Base-by-base conservation (phyloP, 768 basidiomycete genomes). In the Suillus brevipes region DNA sequence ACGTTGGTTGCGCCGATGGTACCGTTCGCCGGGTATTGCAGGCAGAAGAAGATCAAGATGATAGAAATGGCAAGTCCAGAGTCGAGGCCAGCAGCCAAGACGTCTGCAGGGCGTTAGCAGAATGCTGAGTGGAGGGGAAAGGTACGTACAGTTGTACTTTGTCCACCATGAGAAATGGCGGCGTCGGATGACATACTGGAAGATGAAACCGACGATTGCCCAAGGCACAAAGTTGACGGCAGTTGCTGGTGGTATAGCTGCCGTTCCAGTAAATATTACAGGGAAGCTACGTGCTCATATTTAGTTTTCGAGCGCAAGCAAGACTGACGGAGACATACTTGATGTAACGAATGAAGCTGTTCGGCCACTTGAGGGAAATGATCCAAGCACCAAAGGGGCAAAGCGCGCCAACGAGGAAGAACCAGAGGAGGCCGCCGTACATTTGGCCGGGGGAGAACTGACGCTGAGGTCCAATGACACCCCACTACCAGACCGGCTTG, bases 401-500 rank as follows among this genome's bases (percentile, higher is more conserved):
- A 60, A 86, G 37, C 64, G 86, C 81, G n/a, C 92, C 91, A 66
- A 88, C 71, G 63, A 91, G 83, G 88, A 92, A 92, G 80, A 90
- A 92, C 77, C 87, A 85, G 16, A 84, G 71, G 18, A 91, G 80
- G 25, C 28, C 61, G 62, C 67, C 57, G 13, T 65, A 74, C 77
- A 87, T 77, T 71, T 86, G 84, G 34, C 88, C 89, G n/a, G 77
- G 69, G 16, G 84, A 87, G 81, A 89, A 91, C 72, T 87, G 87
- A 25, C 85, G 81, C 9, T 78, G 79, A 18, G 91, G 91, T 7
- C 90, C 90, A 66, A 92, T 89, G 65, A 90, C 88, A 71, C 91
- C 88, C 64, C 63, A 64, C 50, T 43, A 67, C 68, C 63, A 63
- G 55, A 68, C 63, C 67, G 59, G 45, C 18, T 20, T 28, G 18